These are phyloP conservation scores for Schizochytrium sp. DNA, from an alignment of 108 stramenopile species.

Conservation along the genomic window DNA sequence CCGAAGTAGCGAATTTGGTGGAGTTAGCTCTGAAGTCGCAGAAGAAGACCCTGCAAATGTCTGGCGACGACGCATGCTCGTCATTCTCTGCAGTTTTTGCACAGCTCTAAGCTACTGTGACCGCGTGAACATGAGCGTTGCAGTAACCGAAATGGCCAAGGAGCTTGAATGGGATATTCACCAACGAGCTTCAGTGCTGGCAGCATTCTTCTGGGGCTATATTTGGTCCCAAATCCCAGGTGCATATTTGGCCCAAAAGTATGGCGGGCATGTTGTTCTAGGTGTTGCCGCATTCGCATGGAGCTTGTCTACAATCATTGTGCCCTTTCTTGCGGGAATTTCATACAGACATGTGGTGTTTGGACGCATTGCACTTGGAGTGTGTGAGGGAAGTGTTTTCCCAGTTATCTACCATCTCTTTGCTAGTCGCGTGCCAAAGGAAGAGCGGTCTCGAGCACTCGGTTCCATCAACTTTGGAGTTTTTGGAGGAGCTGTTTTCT, in stretches of 20 bases:
- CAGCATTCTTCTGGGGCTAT: slow-evolving; percentile 58
- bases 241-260: slow-evolving; percentile 40
- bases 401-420: slow-evolving; percentile 48
- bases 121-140: slow-evolving; percentile 59
- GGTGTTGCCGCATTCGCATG: slow-evolving; percentile 50
- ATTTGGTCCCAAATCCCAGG: slow-evolving; percentile 56
- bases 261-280: slow-evolving; percentile 54
- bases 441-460: slow-evolving; percentile 35
- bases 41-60: background rate
- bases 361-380: slow-evolving; percentile 4
- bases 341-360: slow-evolving; percentile 23
- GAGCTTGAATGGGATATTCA: slow-evolving; percentile 44
- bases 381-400: background rate
- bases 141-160: slow-evolving; percentile 52
- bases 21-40: background rate
- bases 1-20: too few relatives aligned
- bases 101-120: slow-evolving; percentile 58
- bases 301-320: slow-evolving; percentile 49
- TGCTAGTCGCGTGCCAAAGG: slow-evolving; percentile 53
- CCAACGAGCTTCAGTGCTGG: slow-evolving; percentile 26
- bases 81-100: slow-evolving; percentile 54
- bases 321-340: slow-evolving; percentile 7
- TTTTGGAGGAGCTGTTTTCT: slow-evolving; percentile 57
- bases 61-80: slow-evolving; percentile 10
- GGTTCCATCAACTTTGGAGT: slow-evolving; percentile 40